Conservation (phyloP, 805 yeast genomes). For the Metschnikowia chrysomelidarum region DNA sequence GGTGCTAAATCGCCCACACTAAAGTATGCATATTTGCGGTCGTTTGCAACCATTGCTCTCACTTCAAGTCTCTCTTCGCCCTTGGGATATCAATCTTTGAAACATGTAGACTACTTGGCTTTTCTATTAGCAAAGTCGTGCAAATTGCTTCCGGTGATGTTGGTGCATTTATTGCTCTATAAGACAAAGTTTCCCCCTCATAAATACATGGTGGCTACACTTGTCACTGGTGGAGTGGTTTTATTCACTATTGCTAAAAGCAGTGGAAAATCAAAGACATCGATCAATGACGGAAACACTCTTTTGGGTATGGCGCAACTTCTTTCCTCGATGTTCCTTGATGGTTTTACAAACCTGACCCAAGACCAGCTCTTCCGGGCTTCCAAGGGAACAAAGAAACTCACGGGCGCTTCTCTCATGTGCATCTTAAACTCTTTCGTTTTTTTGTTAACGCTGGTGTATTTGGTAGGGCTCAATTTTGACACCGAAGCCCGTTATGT, state of each 20-base stretch:
- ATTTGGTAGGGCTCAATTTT: conserved; percentile 43
- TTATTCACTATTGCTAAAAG: conserved; percentile 62
- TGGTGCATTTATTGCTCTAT: conserved; percentile 72
- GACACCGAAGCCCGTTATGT: conserved; percentile 49
- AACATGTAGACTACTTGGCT: conserved; percentile 83
- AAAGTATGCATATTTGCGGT: conserved; percentile 19
- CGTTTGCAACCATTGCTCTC: conserved; percentile 54
- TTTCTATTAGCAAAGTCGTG: conserved; percentile 88
- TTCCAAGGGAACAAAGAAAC: conserved; percentile 16
- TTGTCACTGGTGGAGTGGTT: conserved; percentile 83
- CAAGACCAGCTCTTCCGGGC: conserved; percentile 79
- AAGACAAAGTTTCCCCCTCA: conserved; percentile 66
- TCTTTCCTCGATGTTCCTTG: conserved; percentile 65
- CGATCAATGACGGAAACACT: conserved; percentile 42
- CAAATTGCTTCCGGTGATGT: conserved; percentile 91
- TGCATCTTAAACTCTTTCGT: conserved; percentile 54
- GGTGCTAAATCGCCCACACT: conserved; percentile 11
- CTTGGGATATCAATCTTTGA: conserved; percentile 71
- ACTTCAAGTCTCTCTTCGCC: conserved; percentile 85
- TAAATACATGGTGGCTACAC: conserved; percentile 73
- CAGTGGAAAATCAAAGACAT: conserved; percentile 22
- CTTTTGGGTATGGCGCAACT: conserved; percentile 61
- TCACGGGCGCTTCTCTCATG: conserved; percentile 91
- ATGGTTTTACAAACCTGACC: conserved; percentile 90
- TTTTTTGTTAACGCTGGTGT: conserved; percentile 45